A percentile compares a stretch with the other conserved stretches of the same genome.
phyloP scores from a whole-genome alignment of 2,329 filamentous ascomycete species.

The Hymenoscyphus albidus region DNA sequence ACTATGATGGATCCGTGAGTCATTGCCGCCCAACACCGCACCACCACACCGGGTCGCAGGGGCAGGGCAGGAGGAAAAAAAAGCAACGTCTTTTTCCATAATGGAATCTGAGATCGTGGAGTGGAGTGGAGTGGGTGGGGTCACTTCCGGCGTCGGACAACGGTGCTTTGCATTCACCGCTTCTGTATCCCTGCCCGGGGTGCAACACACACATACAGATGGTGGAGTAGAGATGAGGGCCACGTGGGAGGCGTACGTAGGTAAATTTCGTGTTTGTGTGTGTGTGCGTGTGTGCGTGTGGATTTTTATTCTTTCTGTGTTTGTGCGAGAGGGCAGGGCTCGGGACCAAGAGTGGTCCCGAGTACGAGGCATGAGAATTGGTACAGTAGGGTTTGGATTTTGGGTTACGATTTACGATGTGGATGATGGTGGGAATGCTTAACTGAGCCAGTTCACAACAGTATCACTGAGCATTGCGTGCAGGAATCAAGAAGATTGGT shows the following conservation, averaged over 20 bases:
- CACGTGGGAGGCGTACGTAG: neutral
- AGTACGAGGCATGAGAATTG: no score
- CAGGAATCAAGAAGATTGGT: no score
- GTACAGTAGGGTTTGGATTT: no score
- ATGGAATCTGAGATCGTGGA: neutral
- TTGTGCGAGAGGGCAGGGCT: neutral
- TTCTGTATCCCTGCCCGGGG: neutral
- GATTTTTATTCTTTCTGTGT: neutral
- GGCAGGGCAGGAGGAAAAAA: neutral
- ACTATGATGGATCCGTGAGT: neutral
- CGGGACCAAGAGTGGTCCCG: no score
- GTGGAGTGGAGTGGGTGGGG: neutral
- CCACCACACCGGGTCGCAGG: no score
- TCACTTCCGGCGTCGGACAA: neutral
- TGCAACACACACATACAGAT: neutral
- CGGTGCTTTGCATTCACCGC: conserved; percentile 3
- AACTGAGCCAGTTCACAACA: no score
- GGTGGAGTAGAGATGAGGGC: neutral
- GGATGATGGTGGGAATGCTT: no score
- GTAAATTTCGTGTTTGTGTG: neutral
- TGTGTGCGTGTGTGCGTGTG: neutral
- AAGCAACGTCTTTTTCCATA: neutral
- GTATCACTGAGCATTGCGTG: no score
- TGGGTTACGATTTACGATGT: no score
- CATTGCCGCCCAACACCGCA: neutral